Evolutionary conservation across 2,329 filamentous ascomycete species (phyloP), one percentile per base, ranked within the genome.

Genomic region (Ustilaginoidea virens): DNA sequence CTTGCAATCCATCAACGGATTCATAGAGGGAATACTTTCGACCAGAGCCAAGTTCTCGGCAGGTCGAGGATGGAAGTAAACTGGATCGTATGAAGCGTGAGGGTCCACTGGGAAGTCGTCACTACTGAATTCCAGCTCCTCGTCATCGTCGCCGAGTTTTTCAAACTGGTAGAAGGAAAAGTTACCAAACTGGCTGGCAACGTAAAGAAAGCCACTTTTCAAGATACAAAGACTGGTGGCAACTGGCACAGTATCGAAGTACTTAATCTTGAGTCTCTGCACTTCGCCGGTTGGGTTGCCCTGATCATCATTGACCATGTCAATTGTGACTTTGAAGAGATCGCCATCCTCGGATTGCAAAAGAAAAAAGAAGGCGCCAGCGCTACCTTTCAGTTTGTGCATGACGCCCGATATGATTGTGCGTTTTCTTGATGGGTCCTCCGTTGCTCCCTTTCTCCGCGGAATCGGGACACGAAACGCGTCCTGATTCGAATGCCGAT

Each of bases 341-440:
- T 98, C 92, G n/a, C 90, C 90, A 49, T 98, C 92, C 33, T 98
- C 90, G 1, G 81, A 85, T 50, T 99, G 90, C 1, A 98, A 60
- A 3, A 99, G 69, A 50, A 96, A 93, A 61, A 98, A 99, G 58
- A 98, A 98, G 2, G 86, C 85, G 17, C 85, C 85, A 5, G 64
- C 66, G 34, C 65, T 75, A 35, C 73, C 72, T 44, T 90, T 87
- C 49, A 94, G 76, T 52, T 92, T 92, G 58, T 98, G 90, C 74
- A 96, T 87, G n/a, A 93, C 85, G 28, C 90, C 90, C 3, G 81
- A 71, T 2, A 87, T 75, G 34, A 98, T 90, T 18, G 63, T 74
- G 17, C 90, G 77, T 52, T 93, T 94, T 34, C 92, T 70, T 35
- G 85, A 77, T 0, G 87, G 86, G 46, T 98, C 86, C 51, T 98